phyloP scores from a whole-genome alignment of 345 rosid genomes.

The Arabidopsis thaliana region TAIR10.1 NC_003076.8:26317001-26317500 shows the following conservation, averaged over 20 bases:
- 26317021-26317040: background rate
- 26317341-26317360: background rate
- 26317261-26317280: constrained; percentile 71
- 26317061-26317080: too few relatives aligned
- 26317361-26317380: background rate
- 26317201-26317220: constrained; percentile 87
- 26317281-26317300: constrained; percentile 82
- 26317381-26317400: background rate
- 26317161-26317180: constrained; percentile 88
- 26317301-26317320: constrained; percentile 81
- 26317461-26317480: constrained; percentile 90
- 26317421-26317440: constrained; percentile 86
- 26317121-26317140: constrained; percentile 1
- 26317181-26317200: constrained; percentile 63
- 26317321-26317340: constrained; percentile 60
- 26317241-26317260: constrained; percentile 93
- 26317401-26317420: constrained; percentile 68
- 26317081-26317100: too few relatives aligned
- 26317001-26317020: constrained; percentile 71
- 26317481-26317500: constrained; percentile 92
- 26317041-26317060: background rate
- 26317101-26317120: background rate
- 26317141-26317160: constrained; percentile 74
- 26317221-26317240: constrained; percentile 75
- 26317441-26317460: constrained; percentile 86